These are phyloP conservation scores for Cordyceps sp. DNA, from an alignment of 2,329 filamentous ascomycete species.

Conservation along the genomic window DNA sequence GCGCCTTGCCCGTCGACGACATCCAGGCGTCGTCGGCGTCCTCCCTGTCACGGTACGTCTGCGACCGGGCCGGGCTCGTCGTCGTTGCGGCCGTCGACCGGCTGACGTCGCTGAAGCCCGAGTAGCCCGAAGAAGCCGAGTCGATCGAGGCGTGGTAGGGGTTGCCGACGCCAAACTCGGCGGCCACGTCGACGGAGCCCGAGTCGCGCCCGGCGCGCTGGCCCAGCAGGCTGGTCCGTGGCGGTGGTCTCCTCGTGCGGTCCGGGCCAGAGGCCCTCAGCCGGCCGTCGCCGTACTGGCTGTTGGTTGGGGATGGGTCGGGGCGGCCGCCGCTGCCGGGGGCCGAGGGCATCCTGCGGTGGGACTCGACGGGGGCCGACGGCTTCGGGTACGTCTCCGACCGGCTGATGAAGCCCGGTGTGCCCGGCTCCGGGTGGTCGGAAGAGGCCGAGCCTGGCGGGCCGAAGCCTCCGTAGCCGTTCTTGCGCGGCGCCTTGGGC, in stretches of 20 bases:
- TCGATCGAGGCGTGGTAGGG: conserved; percentile 47
- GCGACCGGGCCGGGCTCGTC: conserved; percentile 23
- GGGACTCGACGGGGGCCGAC: conserved; percentile 18
- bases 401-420: conserved; percentile 19
- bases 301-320: no score
- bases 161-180: conserved; percentile 44
- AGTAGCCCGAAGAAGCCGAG: conserved; percentile 49
- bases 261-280: conserved; percentile 31
- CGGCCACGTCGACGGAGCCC: conserved; percentile 35
- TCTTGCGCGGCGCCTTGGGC: conserved; percentile 26
- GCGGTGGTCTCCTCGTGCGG: conserved; percentile 34
- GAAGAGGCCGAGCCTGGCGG: conserved; percentile 23
- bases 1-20: no score
- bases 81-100: conserved; percentile 25
- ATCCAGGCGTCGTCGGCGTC: conserved; percentile 8
- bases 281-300: no score
- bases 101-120: conserved; percentile 43
- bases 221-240: conserved; percentile 29
- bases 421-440: conserved; percentile 20
- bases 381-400: conserved; percentile 36
- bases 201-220: conserved; percentile 18
- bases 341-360: conserved; percentile 28
- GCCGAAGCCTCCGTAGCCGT: conserved; percentile 43
- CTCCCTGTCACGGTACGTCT: conserved; percentile 18
- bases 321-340: no score